These are phyloP conservation scores for Aspergillus novoparasiticus DNA, from an alignment of 2,329 filamentous ascomycete species.

Conservation along the genomic window DNA sequence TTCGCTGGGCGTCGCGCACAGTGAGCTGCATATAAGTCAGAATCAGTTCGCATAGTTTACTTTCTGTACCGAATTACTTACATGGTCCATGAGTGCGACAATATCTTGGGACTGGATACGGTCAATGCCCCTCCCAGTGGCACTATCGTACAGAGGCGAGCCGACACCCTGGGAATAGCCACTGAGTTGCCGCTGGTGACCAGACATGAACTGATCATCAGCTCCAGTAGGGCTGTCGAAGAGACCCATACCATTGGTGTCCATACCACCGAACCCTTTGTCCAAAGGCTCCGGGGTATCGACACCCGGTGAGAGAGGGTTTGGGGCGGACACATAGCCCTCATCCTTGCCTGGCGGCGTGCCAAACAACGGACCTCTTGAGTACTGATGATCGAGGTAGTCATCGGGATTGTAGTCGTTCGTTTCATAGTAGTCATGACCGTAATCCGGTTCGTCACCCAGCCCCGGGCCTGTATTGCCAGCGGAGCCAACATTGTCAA, in stretches of 20 bases:
- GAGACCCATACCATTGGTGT: constrained; percentile 54
- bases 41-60: neutral
- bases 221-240: constrained; percentile 52
- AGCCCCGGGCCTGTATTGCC: constrained; percentile 58
- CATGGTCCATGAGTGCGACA: constrained; percentile 94
- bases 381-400: constrained; percentile 42
- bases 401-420: constrained; percentile 41
- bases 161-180: constrained; percentile 90
- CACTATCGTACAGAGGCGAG: constrained; percentile 86
- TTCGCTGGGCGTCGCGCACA: constrained; percentile 93
- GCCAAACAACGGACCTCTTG: constrained; percentile 45
- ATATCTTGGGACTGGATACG: constrained; percentile 95
- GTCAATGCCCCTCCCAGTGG: constrained; percentile 85
- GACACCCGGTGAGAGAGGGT: constrained; percentile 55
- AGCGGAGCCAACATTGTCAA: constrained; percentile 43
- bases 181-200: constrained; percentile 69
- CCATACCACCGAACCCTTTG: constrained; percentile 56
- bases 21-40: constrained; percentile 64
- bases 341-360: constrained; percentile 73
- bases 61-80: constrained; percentile 46
- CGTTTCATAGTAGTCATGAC: constrained; percentile 62
- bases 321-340: constrained; percentile 82
- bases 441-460: constrained; percentile 57
- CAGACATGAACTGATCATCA: constrained; percentile 68
- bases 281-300: constrained; percentile 49